Percentiles rank a stretch among this genome's conserved stretches.
Evolutionary conservation across 2,329 filamentous ascomycete species (phyloP).

Genomic region (Fusarium sp.): DNA sequence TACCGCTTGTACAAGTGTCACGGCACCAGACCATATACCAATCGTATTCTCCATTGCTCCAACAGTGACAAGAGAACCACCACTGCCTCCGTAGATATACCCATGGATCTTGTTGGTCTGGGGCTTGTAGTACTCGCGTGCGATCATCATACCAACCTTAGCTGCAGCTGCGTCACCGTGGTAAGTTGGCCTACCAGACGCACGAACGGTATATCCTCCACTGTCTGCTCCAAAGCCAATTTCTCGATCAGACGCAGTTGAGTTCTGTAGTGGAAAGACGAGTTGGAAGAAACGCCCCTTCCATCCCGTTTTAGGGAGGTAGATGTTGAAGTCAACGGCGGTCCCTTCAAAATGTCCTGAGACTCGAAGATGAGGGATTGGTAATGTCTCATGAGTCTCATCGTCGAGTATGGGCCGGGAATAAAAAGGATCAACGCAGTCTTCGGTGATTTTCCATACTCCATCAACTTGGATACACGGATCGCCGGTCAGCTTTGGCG

Average conservation of each 20-base stretch:
- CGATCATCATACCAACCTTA: not conserved
- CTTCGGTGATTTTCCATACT: not conserved
- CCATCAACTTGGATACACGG: not conserved
- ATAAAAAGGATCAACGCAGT: not conserved
- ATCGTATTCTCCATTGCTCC: rapidly evolving
- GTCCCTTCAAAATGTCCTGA: not conserved
- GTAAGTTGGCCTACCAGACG: not conserved
- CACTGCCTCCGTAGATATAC: not conserved
- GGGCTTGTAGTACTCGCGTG: not conserved
- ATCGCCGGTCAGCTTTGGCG: not conserved
- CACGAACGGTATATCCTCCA: not conserved
- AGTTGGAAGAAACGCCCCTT: not conserved
- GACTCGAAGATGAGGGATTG: rapidly evolving
- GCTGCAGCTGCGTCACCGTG: not conserved
- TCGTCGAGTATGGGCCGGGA: rapidly evolving
- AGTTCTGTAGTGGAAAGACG: not conserved
- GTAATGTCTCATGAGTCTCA: not conserved
- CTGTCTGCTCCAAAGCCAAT: not conserved
- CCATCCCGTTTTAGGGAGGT: rapidly evolving
- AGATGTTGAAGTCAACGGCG: not conserved
- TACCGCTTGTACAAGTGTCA: not conserved
- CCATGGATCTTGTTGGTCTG: not conserved
- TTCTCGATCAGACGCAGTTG: not conserved
- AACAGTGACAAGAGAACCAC: not conserved
- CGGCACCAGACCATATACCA: not conserved